Base-by-base conservation (phyloP, 768 basidiomycete species). In the Panus rudis region DNA sequence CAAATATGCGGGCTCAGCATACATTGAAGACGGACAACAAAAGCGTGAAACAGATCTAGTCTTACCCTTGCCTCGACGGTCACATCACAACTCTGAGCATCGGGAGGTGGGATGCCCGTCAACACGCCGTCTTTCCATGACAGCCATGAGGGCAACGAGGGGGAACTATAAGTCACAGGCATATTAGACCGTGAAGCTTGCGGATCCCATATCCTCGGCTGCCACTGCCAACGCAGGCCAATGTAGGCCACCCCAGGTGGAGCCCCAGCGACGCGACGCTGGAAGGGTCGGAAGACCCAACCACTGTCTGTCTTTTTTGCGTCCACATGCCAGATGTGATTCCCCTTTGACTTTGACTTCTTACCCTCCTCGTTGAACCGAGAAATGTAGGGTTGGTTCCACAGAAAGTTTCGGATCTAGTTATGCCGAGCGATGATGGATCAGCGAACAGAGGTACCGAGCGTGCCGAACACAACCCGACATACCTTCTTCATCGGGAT, bases 341-440 rank as follows among this genome's bases (percentile, higher is more conserved):
- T 99, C 37, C 94, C 94, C 69, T 96, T 96, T 42, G 91, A 93
- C 65, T 99, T 99, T 19, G 93, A 89, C 67, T 99, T 99, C 65
- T 97, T 97, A 26, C 94, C 94, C 60, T 98, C 94, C 57, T 97
- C 92, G 60, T 99, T 99, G 71, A 93, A 98, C 23, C 94, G 87
- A 22, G 92, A 83, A 59, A 99, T 98, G 60, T 85, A 83, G 23
- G 82, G 83, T 54, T 93, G 90, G 47, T 81, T 82, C 94, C 94
- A 99, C 39, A 99, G 78, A 67, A 96, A 99, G 65, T 91, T 83
- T 53, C 92, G 84, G 60, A 90, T 79, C 88, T 91, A 42, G 23
- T 24, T 22, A 24, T 37, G 49, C 47, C 40, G 49, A 48, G 35
- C n/a, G 51, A 45, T 41, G 21, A 19, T 44, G 48, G 39, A 10